These are phyloP conservation scores for Suillus americanus DNA, from an alignment of 768 basidiomycete species.

Conservation along the genomic window DNA sequence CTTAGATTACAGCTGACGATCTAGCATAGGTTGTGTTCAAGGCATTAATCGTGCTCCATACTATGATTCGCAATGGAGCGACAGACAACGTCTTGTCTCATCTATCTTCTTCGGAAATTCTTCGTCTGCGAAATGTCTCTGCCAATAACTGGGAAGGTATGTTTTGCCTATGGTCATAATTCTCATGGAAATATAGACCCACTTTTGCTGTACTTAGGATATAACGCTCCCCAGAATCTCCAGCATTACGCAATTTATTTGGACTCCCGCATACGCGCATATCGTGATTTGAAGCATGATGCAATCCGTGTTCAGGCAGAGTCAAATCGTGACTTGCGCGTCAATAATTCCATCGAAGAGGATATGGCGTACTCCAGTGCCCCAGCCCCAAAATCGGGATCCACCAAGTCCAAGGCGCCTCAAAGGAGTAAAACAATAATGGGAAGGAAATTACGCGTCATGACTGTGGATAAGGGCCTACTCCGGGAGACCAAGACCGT, in stretches of 20 bases:
- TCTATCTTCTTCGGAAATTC: conserved; percentile 78
- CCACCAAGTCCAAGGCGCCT: conserved; percentile 37
- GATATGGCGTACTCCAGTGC: conserved; percentile 38
- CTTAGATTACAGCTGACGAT: not conserved
- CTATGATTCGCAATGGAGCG: conserved; percentile 94
- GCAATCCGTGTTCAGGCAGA: conserved; percentile 93
- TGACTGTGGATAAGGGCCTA: conserved; percentile 96
- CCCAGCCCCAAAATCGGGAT: conserved; percentile 32
- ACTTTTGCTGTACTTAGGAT: conserved; percentile 50
- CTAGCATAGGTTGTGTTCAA: conserved; percentile 88
- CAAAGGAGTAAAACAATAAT: conserved; percentile 73
- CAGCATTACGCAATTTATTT: conserved; percentile 87
- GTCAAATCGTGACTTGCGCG: conserved; percentile 82
- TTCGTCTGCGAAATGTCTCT: conserved; percentile 80
- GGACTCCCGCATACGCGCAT: conserved; percentile 84
- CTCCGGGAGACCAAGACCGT: conserved; percentile 90
- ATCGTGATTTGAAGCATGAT: conserved; percentile 90
- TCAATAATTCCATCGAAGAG: conserved; percentile 61
- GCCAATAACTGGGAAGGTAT: conserved; percentile 86
- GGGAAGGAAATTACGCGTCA: conserved; percentile 81
- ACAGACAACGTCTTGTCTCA: conserved; percentile 90
- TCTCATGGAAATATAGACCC: not conserved
- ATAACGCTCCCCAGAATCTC: conserved; percentile 82
- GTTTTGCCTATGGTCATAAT: conserved; percentile 12
- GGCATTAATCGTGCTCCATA: conserved; percentile 91